phyloP scores from a whole-genome alignment of 1,139 yeast genomes.

The Candida tunisiensis region DNA sequence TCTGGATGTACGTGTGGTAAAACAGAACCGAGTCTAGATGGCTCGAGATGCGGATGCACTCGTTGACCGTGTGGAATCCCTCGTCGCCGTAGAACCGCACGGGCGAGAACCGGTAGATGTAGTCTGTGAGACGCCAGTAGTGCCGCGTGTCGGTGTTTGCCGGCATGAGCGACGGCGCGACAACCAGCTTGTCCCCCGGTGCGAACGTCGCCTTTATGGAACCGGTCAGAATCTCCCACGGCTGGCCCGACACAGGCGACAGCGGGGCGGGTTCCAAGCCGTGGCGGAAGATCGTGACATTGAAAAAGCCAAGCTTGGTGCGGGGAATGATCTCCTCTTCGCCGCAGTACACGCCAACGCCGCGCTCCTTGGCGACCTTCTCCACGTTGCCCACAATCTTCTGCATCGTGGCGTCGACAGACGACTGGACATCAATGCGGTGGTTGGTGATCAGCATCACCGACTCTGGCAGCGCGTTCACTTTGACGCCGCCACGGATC shows the following conservation, averaged over 20 bases:
- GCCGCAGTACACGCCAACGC: constrained; percentile 22
- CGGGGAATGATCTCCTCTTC: constrained; percentile 9
- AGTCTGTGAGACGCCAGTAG: constrained; percentile 52
- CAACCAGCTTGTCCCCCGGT: constrained; percentile 5
- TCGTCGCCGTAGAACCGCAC: constrained; percentile 4
- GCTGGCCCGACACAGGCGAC: constrained; percentile 29
- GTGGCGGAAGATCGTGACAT: constrained; percentile 16
- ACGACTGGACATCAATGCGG: constrained; percentile 37
- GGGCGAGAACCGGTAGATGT: constrained; percentile 49
- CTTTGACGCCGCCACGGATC: constrained; percentile 53
- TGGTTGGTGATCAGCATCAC: constrained; percentile 40
- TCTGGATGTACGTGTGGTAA: no score
- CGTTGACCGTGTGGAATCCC: constrained; percentile 42
- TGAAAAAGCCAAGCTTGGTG: constrained; percentile 13
- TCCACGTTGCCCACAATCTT: constrained; percentile 23
- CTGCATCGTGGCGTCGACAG: constrained; percentile 23
- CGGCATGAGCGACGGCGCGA: constrained; percentile 46
- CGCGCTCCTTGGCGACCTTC: constrained; percentile 27
- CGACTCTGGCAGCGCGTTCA: constrained; percentile 62
- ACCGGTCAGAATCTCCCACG: constrained; percentile 42
- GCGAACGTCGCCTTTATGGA: no score
- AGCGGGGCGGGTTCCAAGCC: constrained; percentile 42
- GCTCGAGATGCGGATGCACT: no score
- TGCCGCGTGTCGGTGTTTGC: constrained; percentile 71
- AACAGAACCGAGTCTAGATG: no score